These are phyloP conservation scores for Xylaria sp. DNA, from an alignment of 2,329 filamentous ascomycete species.

Conservation along the genomic window DNA sequence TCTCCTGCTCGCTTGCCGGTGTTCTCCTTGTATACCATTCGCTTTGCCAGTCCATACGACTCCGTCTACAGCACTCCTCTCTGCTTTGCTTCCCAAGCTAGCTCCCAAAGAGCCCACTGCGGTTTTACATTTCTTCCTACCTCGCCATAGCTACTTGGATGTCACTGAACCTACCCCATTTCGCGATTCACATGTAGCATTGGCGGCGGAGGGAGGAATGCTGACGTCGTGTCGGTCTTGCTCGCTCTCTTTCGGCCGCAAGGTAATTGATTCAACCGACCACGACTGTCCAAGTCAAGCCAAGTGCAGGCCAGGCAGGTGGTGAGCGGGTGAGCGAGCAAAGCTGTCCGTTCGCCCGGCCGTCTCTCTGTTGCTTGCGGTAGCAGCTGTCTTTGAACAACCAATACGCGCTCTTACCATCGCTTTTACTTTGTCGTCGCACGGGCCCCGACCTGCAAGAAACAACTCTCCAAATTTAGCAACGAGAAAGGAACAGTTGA, in stretches of 20 bases:
- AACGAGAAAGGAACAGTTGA: not conserved
- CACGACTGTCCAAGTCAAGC: not conserved
- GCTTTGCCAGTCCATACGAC: not conserved
- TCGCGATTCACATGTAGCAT: not conserved
- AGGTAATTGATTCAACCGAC: slow-evolving; percentile 1
- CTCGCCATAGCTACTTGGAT: not conserved
- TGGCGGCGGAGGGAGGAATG: not conserved
- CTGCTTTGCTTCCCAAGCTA: too few species aligned
- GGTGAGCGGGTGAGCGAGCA: slow-evolving; percentile 3
- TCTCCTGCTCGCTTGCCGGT: not conserved
- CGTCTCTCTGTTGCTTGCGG: not conserved
- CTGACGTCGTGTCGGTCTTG: not conserved
- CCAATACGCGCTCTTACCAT: too few species aligned
- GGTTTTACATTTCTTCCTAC: not conserved
- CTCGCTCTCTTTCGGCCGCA: not conserved
- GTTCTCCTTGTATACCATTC: slow-evolving; percentile 1
- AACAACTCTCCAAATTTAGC: not conserved
- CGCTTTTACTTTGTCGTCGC: slow-evolving; percentile 4
- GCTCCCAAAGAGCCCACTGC: not conserved
- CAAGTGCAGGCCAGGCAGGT: slow-evolving; percentile 7
- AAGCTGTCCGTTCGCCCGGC: not conserved
- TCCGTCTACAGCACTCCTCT: not conserved
- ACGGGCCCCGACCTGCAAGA: not conserved
- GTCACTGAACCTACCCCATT: not conserved
- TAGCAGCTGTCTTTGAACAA: not conserved